Base-by-base conservation (phyloP, 1,284 basidiomycete genomes). In the Malassezia restricta region DNA sequence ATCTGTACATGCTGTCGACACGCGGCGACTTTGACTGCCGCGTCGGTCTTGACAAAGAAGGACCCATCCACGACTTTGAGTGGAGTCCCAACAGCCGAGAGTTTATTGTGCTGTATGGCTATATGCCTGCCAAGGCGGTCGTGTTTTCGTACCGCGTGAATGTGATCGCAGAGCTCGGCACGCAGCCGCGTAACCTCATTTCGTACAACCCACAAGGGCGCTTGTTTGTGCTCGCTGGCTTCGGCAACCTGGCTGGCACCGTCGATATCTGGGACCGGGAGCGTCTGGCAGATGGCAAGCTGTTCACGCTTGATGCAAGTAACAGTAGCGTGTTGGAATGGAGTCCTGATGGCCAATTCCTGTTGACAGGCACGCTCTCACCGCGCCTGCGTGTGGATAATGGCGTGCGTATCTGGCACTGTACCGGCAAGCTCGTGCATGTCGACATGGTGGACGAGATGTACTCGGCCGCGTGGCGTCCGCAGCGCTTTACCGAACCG, bases 71-170 rank as follows among this genome's bases (percentile, higher is more conserved):
- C 69, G 92, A 96, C 73, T 94, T 94, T 66, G 78, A 82, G 15
- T 98, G 92, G 92, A 91, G 83, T 65, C 90, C 92, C n/a, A 94
- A 89, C 66, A 62, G 64, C 20, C 87, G 91, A 73, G 92, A 98
- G 75, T 98, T 96, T 68, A 83, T 83, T 55, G 91, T 96, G 33
- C 84, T 90, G 43, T 96, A 96, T 72, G 91, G 92, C 63, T 96
- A 83, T 75, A 96, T 96, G 87, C 94, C 92, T 1, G 88, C 92
- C 12, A 91, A 92, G 74, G 82, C 84, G 0, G 84, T 86, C 76
- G 75, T 94, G 15, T 96, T 94, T 71, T 89, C 95, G 74, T 83
- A 86, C 66, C 85, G 89, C 42, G 87, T 89, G 56, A 85, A 86
- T 57, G 79, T 84, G 4, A 77, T 94, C 38, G 85, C 91, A 71